Percentiles rank a stretch among this genome's conserved stretches.
These are phyloP conservation scores for Scheffersomyces stambukii DNA, from an alignment of 1,139 yeast genomes.

Conservation along the genomic window DNA sequence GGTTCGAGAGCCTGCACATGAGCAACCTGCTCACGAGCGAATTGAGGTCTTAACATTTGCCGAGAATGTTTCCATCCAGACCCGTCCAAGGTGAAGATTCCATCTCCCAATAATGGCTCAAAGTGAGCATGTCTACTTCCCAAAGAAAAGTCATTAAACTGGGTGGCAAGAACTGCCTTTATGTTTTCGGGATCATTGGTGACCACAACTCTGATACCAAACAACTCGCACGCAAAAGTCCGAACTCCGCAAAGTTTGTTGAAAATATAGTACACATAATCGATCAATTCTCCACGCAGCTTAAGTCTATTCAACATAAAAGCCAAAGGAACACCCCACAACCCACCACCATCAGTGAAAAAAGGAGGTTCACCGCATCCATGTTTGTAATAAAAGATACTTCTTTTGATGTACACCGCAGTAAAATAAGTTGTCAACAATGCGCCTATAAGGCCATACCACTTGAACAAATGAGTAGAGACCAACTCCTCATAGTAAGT, in stretches of 20 bases:
- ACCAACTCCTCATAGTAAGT: neutral
- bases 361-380: constrained; percentile 16
- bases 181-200: constrained; percentile 30
- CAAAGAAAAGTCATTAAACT: constrained; percentile 47
- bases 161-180: constrained; percentile 37
- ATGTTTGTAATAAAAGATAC: constrained; percentile 11
- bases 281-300: neutral
- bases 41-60: constrained; percentile 52
- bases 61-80: constrained; percentile 56
- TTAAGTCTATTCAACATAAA: neutral
- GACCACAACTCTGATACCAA: constrained; percentile 17
- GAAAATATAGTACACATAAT: neutral
- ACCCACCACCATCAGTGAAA: constrained; percentile 3
- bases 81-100: constrained; percentile 56
- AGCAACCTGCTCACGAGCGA: constrained; percentile 48
- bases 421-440: constrained; percentile 2
- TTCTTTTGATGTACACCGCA: constrained; percentile 2
- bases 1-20: constrained; percentile 43
- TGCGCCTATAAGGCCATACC: neutral
- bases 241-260: neutral
- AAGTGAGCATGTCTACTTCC: constrained; percentile 44
- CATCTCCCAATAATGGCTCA: constrained; percentile 48
- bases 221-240: constrained; percentile 34
- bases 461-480: neutral
- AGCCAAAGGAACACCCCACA: neutral